These are phyloP conservation scores for Lentinus tigrinus DNA, from an alignment of 768 basidiomycete species.

Conservation along the genomic window DNA sequence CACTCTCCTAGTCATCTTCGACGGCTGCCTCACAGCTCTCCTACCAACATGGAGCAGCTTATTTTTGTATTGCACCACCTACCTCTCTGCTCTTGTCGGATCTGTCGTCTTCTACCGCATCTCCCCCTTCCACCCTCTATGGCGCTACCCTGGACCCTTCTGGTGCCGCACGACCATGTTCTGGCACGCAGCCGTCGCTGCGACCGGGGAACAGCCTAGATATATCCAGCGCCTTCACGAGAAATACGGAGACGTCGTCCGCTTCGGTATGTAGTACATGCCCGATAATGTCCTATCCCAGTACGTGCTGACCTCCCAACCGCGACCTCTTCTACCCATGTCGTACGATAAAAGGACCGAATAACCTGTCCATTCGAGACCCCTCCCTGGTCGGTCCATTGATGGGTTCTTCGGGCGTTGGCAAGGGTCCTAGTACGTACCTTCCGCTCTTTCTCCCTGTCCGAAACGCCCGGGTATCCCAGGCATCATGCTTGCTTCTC, in stretches of 20 bases:
- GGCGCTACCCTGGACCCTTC: conserved; percentile 23
- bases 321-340: not conserved
- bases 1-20: not conserved
- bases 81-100: conserved; percentile 13
- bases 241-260: conserved; percentile 37
- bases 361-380: conserved; percentile 42
- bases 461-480: not conserved
- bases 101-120: not conserved
- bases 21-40: not conserved
- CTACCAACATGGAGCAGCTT: too few species aligned
- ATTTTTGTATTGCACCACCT: too few species aligned
- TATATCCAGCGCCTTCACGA: conserved; percentile 33
- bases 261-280: conserved; percentile 37
- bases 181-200: conserved; percentile 21
- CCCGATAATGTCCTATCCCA: too few species aligned
- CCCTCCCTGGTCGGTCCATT: conserved; percentile 31
- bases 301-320: not conserved
- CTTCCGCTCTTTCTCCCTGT: conserved; percentile 29
- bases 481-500: too few species aligned
- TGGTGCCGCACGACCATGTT: conserved; percentile 29
- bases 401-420: conserved; percentile 34
- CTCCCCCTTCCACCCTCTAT: not conserved
- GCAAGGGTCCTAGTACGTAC: conserved; percentile 39
- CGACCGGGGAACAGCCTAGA: conserved; percentile 29
- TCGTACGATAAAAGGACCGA: conserved; percentile 38